phyloP scores from a whole-genome alignment of 345 rosid species.

The Odontarrhena argentea region DNA sequence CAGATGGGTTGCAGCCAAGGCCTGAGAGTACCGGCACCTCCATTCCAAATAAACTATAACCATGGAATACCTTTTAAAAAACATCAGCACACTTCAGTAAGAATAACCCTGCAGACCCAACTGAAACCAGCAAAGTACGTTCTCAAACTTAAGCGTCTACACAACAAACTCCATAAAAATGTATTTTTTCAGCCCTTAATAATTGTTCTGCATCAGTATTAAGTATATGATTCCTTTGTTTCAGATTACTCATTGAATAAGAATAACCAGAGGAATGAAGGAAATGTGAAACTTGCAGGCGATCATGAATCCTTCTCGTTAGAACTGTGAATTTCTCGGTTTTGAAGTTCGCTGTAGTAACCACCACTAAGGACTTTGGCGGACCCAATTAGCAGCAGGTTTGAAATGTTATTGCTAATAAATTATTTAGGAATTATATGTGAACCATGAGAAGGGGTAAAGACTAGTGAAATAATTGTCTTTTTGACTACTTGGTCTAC shows the following conservation, averaged over 20 bases:
- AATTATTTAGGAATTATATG: no score
- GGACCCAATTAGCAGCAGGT: no score
- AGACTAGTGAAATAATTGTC: no score
- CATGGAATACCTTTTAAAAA: constrained; percentile 35
- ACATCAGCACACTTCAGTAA: constrained; percentile 41
- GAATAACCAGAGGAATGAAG: constrained; percentile 3
- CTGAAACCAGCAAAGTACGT: constrained; percentile 40
- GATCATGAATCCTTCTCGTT: not conserved
- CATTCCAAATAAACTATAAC: constrained; percentile 40
- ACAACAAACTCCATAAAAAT: not conserved
- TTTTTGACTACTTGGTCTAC: no score
- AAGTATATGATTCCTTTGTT: constrained; percentile 5
- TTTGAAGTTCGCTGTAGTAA: no score
- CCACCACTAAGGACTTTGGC: no score
- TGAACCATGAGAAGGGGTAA: no score
- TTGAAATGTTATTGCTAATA: not conserved
- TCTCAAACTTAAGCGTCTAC: constrained; percentile 22
- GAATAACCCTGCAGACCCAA: constrained; percentile 39
- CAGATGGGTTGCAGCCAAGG: constrained; percentile 52
- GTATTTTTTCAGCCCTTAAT: not conserved
- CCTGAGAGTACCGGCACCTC: constrained; percentile 42
- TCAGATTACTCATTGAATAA: constrained; percentile 20
- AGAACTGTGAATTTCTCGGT: no score
- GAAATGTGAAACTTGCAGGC: constrained; percentile 10
- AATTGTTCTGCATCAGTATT: constrained; percentile 16